These are phyloP conservation scores for Neophaeococcomyces mojaviensis DNA, from an alignment of 2,329 filamentous ascomycete species.

Conservation along the genomic window DNA sequence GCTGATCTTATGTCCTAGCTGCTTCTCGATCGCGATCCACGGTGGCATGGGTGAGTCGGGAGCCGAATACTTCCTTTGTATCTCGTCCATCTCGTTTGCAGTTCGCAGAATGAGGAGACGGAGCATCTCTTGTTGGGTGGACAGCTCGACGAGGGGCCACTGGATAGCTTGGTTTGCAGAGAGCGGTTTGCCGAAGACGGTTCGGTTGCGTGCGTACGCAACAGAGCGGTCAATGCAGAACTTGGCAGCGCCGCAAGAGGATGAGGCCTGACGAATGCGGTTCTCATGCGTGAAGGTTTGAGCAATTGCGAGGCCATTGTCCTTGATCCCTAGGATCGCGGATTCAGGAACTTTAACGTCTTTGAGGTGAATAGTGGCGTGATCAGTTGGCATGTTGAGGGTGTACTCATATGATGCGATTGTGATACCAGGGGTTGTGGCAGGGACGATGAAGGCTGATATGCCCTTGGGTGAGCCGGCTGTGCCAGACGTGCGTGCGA, in stretches of 20 bases:
- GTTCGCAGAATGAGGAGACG: constrained; percentile 54
- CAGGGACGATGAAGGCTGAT: constrained; percentile 54
- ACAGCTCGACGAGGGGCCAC: constrained; percentile 56
- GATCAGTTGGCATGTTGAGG: constrained; percentile 60
- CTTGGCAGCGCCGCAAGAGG: constrained; percentile 50
- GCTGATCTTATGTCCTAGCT: constrained; percentile 53
- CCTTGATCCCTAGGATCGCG: constrained; percentile 46
- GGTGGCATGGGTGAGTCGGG: constrained; percentile 25
- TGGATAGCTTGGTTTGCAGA: constrained; percentile 56
- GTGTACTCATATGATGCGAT: constrained; percentile 57
- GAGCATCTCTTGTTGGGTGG: constrained; percentile 57
- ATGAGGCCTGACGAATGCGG: constrained; percentile 57
- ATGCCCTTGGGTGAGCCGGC: constrained; percentile 50
- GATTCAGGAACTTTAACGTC: constrained; percentile 50
- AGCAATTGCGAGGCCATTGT: constrained; percentile 52
- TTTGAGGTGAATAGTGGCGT: constrained; percentile 52
- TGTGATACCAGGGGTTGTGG: constrained; percentile 44
- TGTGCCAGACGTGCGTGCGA: constrained; percentile 50
- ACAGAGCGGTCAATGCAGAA: constrained; percentile 54
- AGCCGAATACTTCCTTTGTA: constrained; percentile 21
- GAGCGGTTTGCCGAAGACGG: constrained; percentile 51
- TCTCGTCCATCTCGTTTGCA: constrained; percentile 52
- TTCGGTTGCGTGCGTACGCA: constrained; percentile 47
- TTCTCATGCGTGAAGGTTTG: constrained; percentile 62
- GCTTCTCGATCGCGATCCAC: constrained; percentile 49